phyloP scores from a whole-genome alignment of 305 asterid species.

The Euphrasia arctica region DNA sequence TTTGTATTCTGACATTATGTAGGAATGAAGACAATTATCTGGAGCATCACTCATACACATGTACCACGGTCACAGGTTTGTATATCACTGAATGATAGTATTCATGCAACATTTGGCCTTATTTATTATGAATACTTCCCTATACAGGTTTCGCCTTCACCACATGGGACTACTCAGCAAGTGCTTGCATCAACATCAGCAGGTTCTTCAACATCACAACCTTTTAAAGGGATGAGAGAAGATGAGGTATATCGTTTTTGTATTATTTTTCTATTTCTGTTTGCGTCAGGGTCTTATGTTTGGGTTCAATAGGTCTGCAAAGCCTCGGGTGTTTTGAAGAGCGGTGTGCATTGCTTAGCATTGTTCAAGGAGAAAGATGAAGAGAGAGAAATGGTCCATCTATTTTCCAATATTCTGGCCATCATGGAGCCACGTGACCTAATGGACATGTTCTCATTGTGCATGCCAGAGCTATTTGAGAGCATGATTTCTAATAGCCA shows the following conservation, averaged over 20 bases:
- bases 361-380: constrained; percentile 97
- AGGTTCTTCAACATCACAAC: constrained; percentile 64
- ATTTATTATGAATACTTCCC: constrained; percentile 16
- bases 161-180: constrained; percentile 93
- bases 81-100: constrained; percentile 23
- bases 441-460: constrained; percentile 99
- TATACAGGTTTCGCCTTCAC: constrained; percentile 79
- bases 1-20: constrained; percentile 26
- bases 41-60: constrained; percentile 99
- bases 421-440: constrained; percentile 99
- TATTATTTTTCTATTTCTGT: constrained; percentile 25
- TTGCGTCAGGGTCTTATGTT: constrained; percentile 30
- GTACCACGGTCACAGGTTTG: constrained; percentile 92
- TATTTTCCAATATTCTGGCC: constrained; percentile 92
- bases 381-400: constrained; percentile 94
- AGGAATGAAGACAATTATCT: constrained; percentile 99
- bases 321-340: constrained; percentile 97
- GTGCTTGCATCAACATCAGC: constrained; percentile 64
- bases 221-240: constrained; percentile 96
- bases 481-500: constrained; percentile 97
- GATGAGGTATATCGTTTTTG: constrained; percentile 67
- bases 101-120: constrained; percentile 23
- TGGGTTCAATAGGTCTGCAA: constrained; percentile 82
- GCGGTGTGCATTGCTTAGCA: constrained; percentile 99
- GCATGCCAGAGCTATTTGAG: constrained; percentile 98